Conservation (phyloP, 148 eudicot species). For the Agrostemma githago region DNA sequence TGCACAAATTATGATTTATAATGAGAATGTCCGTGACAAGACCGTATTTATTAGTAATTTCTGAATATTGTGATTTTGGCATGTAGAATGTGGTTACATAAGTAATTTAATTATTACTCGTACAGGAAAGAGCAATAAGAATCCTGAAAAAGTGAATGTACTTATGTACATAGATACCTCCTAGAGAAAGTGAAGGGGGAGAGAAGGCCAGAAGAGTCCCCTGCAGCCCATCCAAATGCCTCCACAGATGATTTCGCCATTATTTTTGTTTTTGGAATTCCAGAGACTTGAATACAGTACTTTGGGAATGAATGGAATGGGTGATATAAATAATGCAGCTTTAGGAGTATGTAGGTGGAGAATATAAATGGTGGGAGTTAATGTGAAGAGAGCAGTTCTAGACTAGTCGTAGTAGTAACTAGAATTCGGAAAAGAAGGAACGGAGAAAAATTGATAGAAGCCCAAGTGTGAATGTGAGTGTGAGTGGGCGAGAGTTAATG, state of each 20-base stretch:
- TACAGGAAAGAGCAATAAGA: too few species aligned
- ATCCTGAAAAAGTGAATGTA: too few species aligned
- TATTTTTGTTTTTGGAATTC: background rate
- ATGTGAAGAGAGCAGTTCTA: background rate
- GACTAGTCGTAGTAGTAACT: background rate
- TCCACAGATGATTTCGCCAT: slow-evolving; percentile 20
- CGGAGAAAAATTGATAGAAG: background rate
- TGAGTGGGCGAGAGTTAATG: background rate
- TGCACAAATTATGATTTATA: too few species aligned
- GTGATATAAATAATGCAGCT: too few species aligned
- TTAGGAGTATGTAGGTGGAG: background rate
- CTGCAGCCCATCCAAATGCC: too few species aligned
- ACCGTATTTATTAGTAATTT: too few species aligned
- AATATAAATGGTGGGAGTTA: background rate
- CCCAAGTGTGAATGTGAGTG: background rate
- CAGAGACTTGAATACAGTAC: too few species aligned
- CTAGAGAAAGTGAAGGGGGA: slow-evolving; percentile 40
- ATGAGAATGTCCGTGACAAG: background rate
- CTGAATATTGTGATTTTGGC: background rate
- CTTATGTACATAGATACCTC: slow-evolving; percentile 28
- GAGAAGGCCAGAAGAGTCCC: slow-evolving; percentile 29
- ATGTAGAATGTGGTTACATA: background rate
- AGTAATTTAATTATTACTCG: background rate
- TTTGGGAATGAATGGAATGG: too few species aligned
- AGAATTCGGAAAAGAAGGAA: background rate